A percentile compares a stretch with the other conserved stretches of the same genome.
phyloP scores from a whole-genome alignment of 129 eudicot genomes.

The Sambucus nigra region DNA sequence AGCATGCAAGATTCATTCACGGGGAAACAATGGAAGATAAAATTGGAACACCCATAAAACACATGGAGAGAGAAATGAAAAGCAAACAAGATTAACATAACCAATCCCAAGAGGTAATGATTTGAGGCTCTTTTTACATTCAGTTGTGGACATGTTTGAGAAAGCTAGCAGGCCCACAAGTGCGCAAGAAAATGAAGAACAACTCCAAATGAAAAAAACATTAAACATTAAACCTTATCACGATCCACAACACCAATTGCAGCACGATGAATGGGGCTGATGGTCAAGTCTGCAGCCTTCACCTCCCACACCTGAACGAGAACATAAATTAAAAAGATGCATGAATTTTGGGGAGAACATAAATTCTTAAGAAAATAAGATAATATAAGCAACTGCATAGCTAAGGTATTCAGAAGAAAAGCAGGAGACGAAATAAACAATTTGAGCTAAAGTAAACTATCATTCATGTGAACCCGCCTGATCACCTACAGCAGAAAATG shows the following conservation, averaged over 20 bases:
- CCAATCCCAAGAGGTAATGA: background rate
- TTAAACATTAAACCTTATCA: slow-evolving; percentile 45
- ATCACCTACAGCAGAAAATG: no score
- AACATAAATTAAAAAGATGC: slow-evolving; percentile 1
- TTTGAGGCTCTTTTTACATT: background rate
- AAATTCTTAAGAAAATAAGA: background rate
- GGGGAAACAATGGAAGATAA: no score
- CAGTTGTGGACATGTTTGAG: background rate
- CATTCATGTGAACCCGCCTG: no score
- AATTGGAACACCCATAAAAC: background rate
- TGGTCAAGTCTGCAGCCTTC: slow-evolving; percentile 91
- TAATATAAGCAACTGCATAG: background rate
- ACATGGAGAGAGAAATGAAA: background rate
- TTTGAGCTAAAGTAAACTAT: no score
- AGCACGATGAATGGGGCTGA: slow-evolving; percentile 91
- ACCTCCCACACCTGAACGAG: slow-evolving; percentile 91
- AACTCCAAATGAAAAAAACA: background rate
- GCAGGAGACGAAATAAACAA: no score
- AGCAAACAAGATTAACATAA: background rate
- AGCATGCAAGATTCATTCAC: no score
- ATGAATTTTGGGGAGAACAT: background rate
- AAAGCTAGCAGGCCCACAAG: background rate
- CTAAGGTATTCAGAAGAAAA: slow-evolving; percentile 2
- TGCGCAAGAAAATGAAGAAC: background rate
- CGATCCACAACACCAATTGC: slow-evolving; percentile 77